A percentile compares a stretch with the other conserved stretches of the same genome.
phyloP scores from a whole-genome alignment of 768 basidiomycete species.

The Trametes cubensis region DNA sequence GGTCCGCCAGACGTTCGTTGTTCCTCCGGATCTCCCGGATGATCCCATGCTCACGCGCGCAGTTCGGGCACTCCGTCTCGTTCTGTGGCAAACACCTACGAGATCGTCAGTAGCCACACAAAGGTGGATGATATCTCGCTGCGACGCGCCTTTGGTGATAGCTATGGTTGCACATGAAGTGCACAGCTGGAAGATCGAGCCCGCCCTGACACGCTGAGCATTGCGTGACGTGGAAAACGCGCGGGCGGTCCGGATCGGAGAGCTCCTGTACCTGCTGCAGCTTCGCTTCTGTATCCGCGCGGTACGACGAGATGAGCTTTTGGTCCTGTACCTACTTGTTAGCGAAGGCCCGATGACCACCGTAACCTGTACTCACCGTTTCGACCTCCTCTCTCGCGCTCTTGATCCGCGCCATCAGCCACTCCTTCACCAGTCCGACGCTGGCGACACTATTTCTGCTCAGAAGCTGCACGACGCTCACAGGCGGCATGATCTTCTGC shows the following conservation, averaged over 20 bases:
- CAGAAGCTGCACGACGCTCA: conserved; percentile 88
- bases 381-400: conserved; percentile 76
- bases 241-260: conserved; percentile 74
- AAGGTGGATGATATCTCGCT: background rate
- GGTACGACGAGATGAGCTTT: conserved; percentile 85
- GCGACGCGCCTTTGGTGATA: conserved; percentile 84
- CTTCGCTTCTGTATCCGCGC: conserved; percentile 79
- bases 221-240: conserved; percentile 92
- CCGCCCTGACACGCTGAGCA: conserved; percentile 89
- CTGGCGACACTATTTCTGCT: conserved; percentile 89
- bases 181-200: conserved; percentile 89
- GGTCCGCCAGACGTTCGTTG: conserved; percentile 81
- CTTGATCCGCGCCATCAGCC: conserved; percentile 80
- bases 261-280: conserved; percentile 82
- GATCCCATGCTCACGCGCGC: conserved; percentile 83
- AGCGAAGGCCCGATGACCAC: background rate
- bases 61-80: conserved; percentile 88
- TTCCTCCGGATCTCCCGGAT: conserved; percentile 88
- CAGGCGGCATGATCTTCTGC: conserved; percentile 80
- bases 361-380: conserved; percentile 51
- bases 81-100: conserved; percentile 84
- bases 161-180: conserved; percentile 98
- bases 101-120: background rate
- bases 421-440: conserved; percentile 89
- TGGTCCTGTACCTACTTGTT: conserved; percentile 61